A percentile compares a stretch with the other conserved stretches of the same genome.
phyloP scores from a whole-genome alignment of 768 basidiomycete genomes.

The Pisolithus orientalis region DNA sequence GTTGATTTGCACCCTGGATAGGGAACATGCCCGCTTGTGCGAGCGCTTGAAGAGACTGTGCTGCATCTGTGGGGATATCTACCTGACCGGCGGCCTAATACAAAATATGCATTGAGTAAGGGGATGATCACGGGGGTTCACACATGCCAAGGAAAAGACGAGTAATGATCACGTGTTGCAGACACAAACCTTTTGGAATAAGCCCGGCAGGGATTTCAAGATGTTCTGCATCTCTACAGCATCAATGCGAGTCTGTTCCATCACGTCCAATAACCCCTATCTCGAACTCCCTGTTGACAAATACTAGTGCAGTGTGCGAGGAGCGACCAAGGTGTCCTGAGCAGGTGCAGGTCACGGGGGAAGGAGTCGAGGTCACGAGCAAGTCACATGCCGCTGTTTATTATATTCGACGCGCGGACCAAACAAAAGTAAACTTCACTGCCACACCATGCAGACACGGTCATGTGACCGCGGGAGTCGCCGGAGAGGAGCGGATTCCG shows the following conservation, averaged over 20 bases:
- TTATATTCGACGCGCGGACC: constrained; percentile 21
- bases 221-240: constrained; percentile 54
- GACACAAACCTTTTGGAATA: constrained; percentile 49
- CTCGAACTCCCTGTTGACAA: background rate
- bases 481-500: background rate
- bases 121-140: background rate
- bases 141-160: constrained; percentile 8
- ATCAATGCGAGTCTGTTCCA: constrained; percentile 29
- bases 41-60: constrained; percentile 51
- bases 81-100: constrained; percentile 39
- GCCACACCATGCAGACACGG: constrained; percentile 4
- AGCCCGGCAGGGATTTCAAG: constrained; percentile 47
- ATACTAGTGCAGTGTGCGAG: background rate
- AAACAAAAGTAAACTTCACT: constrained; percentile 28
- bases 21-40: constrained; percentile 36
- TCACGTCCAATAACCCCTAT: background rate
- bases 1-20: constrained; percentile 23
- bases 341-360: constrained; percentile 38
- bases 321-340: background rate
- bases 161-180: constrained; percentile 20
- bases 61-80: constrained; percentile 55
- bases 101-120: constrained; percentile 5
- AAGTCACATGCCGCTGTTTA: constrained; percentile 35
- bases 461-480: background rate
- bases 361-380: constrained; percentile 34